These are phyloP conservation scores for Rhodosporidiobolus odoratus DNA, from an alignment of 768 basidiomycete species.

Conservation along the genomic window DNA sequence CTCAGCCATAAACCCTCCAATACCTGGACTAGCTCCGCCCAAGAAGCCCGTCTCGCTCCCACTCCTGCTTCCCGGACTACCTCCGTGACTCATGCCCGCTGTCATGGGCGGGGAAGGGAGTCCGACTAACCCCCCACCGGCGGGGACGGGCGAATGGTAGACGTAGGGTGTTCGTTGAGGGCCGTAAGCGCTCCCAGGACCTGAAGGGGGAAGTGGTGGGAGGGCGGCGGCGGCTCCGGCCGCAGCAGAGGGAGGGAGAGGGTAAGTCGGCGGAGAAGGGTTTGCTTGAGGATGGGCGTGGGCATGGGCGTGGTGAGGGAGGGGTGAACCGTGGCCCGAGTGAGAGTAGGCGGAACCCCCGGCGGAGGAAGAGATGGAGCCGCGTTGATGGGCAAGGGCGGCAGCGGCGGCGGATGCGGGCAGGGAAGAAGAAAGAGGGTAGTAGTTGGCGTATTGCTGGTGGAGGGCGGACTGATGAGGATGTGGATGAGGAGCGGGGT, in stretches of 20 bases:
- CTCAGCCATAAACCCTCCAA: no score
- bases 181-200: no score
- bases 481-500: neutral
- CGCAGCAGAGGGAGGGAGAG: no score
- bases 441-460: neutral
- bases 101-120: neutral
- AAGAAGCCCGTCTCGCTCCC: no score
- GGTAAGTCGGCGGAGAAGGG: no score
- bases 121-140: neutral
- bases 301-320: no score
- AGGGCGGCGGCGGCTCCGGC: neutral
- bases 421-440: neutral
- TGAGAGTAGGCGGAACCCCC: no score
- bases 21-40: no score
- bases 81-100: neutral
- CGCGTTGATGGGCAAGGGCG: neutral
- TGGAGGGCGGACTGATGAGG: neutral
- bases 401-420: neutral
- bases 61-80: neutral
- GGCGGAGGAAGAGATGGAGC: no score
- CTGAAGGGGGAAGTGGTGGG: no score
- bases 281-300: no score
- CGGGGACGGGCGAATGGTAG: slow-evolving; percentile 23
- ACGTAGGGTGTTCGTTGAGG: slow-evolving; percentile 7
- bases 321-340: no score